phyloP scores from a whole-genome alignment of 2,329 filamentous ascomycete genomes.

The Xylariaceae sp. region DNA sequence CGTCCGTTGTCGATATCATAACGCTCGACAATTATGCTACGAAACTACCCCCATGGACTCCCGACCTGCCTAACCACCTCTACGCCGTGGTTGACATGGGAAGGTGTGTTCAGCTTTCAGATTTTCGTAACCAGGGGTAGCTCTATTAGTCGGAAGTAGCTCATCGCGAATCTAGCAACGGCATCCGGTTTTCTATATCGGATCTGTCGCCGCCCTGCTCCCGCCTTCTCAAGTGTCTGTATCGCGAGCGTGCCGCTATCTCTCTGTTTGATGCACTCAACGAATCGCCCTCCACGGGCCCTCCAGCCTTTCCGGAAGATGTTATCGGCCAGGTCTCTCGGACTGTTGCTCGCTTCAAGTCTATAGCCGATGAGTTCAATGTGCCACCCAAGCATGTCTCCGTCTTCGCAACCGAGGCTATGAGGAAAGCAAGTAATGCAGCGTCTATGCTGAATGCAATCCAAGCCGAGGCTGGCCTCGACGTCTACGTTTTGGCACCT shows the following conservation, averaged over 20 bases:
- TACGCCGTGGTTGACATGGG: slow-evolving; percentile 58
- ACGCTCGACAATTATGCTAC: slow-evolving; percentile 48
- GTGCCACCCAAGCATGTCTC: slow-evolving; percentile 62
- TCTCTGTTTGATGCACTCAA: slow-evolving; percentile 81
- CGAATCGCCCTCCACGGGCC: slow-evolving; percentile 37
- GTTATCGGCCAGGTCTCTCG: slow-evolving; percentile 63
- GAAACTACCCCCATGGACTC: slow-evolving; percentile 46
- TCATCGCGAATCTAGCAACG: slow-evolving; percentile 57
- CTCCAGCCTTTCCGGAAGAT: slow-evolving; percentile 41
- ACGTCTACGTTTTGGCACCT: slow-evolving; percentile 68
- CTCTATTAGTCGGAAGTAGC: background rate
- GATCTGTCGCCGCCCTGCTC: slow-evolving; percentile 66
- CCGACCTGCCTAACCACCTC: slow-evolving; percentile 43
- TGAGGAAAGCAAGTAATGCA: slow-evolving; percentile 72
- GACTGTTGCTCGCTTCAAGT: slow-evolving; percentile 64
- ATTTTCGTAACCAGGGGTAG: background rate
- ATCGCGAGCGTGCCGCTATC: slow-evolving; percentile 71
- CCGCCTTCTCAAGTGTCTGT: slow-evolving; percentile 71
- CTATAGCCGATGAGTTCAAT: slow-evolving; percentile 62
- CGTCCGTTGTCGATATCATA: slow-evolving; percentile 36
- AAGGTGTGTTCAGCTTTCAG: slow-evolving; percentile 39
- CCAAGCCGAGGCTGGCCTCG: slow-evolving; percentile 55
- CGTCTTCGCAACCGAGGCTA: slow-evolving; percentile 84
- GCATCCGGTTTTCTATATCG: slow-evolving; percentile 87
- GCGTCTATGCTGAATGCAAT: slow-evolving; percentile 63